Evolutionary conservation across 208 protist species (phyloP).

Genomic region (Naegleria lovaniensis): DNA sequence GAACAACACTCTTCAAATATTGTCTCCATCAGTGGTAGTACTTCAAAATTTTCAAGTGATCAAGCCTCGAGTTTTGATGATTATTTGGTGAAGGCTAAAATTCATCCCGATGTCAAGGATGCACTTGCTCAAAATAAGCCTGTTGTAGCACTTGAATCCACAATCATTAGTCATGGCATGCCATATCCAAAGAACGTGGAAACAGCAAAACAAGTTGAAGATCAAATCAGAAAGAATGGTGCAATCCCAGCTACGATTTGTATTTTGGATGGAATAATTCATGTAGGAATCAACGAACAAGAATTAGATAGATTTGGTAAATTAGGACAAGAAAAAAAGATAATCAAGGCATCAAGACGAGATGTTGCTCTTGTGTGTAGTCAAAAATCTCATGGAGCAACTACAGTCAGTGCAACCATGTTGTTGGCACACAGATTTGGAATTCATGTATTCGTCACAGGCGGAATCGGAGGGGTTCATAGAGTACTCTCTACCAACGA

Average conservation of each 20-base stretch:
- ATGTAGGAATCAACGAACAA: slow-evolving; percentile 53
- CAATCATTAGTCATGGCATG: slow-evolving; percentile 68
- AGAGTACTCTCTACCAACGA: slow-evolving; percentile 37
- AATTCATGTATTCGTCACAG: slow-evolving; percentile 73
- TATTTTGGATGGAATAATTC: slow-evolving; percentile 63
- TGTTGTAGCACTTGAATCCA: slow-evolving; percentile 67
- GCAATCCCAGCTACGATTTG: slow-evolving; percentile 80
- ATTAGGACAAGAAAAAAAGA: slow-evolving; percentile 32
- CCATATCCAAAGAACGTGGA: slow-evolving; percentile 74
- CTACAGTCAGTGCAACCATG: slow-evolving; percentile 75
- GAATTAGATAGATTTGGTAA: slow-evolving; percentile 42
- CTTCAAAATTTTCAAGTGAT: background rate
- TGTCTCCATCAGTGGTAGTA: background rate
- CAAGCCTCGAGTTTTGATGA: background rate
- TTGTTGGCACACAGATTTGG: slow-evolving; percentile 50
- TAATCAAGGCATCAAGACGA: slow-evolving; percentile 58
- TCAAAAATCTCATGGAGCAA: slow-evolving; percentile 52
- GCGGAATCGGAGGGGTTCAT: slow-evolving; percentile 80
- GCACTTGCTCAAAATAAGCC: slow-evolving; percentile 48
- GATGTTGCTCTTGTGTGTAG: slow-evolving; percentile 60
- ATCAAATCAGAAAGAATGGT: slow-evolving; percentile 57
- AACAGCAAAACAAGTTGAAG: slow-evolving; percentile 59
- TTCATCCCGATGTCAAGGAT: slow-evolving; percentile 45
- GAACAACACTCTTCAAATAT: background rate
- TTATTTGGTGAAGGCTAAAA: background rate